phyloP scores from a whole-genome alignment of 1,284 basidiomycete genomes.

The Trichosporon inkin region DNA sequence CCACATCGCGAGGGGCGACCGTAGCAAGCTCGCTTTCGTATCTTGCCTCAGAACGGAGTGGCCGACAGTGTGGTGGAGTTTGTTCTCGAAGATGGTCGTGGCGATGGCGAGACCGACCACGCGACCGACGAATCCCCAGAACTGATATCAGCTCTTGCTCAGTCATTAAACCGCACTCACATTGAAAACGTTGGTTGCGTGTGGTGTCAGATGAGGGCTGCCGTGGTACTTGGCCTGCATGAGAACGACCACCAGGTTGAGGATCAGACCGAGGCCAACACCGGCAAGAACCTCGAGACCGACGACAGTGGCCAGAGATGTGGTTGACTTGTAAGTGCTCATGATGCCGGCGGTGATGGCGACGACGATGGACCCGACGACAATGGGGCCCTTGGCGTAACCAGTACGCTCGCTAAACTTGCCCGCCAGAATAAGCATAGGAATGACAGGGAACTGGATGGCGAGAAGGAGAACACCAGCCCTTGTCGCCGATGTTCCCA shows the following conservation, averaged over 20 bases:
- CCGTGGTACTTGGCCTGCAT: constrained; percentile 26
- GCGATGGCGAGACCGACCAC: constrained; percentile 30
- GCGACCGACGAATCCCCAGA: constrained; percentile 30
- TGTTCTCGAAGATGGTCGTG: constrained; percentile 34
- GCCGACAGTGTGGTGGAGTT: constrained; percentile 15
- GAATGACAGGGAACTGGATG: constrained; percentile 24
- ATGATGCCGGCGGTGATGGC: constrained; percentile 25
- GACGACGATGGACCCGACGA: constrained; percentile 21
- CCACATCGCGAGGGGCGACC: constrained; percentile 24
- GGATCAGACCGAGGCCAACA: constrained; percentile 23
- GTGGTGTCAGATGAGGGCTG: constrained; percentile 22
- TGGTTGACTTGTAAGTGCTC: constrained; percentile 19
- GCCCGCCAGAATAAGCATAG: constrained; percentile 23
- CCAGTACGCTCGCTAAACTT: constrained; percentile 29
- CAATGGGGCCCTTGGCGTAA: constrained; percentile 28
- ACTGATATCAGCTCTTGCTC: background rate
- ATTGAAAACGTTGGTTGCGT: constrained; percentile 30
- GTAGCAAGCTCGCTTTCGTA: constrained; percentile 10
- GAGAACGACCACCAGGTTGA: constrained; percentile 30
- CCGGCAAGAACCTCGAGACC: constrained; percentile 29
- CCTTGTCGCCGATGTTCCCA: constrained; percentile 24
- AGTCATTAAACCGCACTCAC: constrained; percentile 6
- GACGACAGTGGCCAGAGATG: constrained; percentile 19
- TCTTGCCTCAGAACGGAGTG: background rate
- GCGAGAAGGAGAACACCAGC: constrained; percentile 30